Base-by-base conservation (phyloP, 805 yeast genomes). In the Ogataea saltuana region DNA sequence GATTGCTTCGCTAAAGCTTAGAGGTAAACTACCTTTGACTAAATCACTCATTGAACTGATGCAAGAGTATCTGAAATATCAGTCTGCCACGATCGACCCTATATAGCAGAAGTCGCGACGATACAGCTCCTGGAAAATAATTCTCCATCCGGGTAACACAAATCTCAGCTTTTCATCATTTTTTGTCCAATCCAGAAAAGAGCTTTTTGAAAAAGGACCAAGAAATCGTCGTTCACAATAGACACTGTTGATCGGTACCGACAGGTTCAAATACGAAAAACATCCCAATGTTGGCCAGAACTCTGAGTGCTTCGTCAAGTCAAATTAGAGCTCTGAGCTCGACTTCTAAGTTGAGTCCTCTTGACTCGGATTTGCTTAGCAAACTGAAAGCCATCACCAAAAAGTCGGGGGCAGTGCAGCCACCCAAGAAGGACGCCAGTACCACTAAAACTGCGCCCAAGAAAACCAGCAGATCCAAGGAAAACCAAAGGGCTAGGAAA, bases 341-440 rank as follows among this genome's bases (percentile, higher is more conserved):
- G 2, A 15, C 38, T 5, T 15, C 28, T 11, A 13, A 25, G 12
- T 6, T 13, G n/a, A 4, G 13, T 25, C 28, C 28, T 12, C 28
- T 34, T 16, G 38, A 34, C n/a, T 20, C 38, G 15, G 38, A 34
- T 21, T 17, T 34, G 38, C 39, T 36, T 17, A 19, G 19, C 22
- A 36, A 36, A n/a, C 26, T 36, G 4, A 26, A 26, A 27, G 25
- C n/a, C 8, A 36, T 36, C 20, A 34, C 38, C 20, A 22, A 34
- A 11, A 23, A 28, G 8, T 34, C 38, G 4, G 13, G 3, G 15
- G 16, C 22, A 8, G 38, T 13, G 4, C 29, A 13, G 13, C 23
- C 23, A 34, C 12, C 38, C 5, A 7, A 22, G n/a, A n/a, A 21
- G 10, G 4, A 25, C 7, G 19, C 37, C 22, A 2, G 5, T 11